Evolutionary conservation across 495 filamentous ascomycete species (phyloP), one percentile per base, ranked within the genome.

Genomic region (Eremomyces bilateralis): DNA sequence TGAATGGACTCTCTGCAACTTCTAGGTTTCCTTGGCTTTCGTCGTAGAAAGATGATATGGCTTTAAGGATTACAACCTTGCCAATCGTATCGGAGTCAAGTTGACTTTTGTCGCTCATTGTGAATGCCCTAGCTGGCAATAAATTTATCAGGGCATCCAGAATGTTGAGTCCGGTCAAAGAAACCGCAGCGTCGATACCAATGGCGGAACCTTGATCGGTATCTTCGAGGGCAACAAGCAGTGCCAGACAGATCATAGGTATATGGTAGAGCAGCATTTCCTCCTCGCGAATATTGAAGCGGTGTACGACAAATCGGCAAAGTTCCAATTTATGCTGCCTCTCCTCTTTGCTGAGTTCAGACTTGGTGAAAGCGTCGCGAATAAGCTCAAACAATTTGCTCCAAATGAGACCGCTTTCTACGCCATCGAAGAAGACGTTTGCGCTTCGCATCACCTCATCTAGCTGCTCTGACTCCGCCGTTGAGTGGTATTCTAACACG

Each of bases 271-370:
- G 59, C 21, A 91, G 51, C 88, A 99, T 95, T 48, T 99, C 88
- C 50, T 95, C 85, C 52, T 95, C 88, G 33, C 73, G 70, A 21
- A 95, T 65, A 55, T 94, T 95, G 64, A 95, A 99, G 38, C 81
- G 71, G 3, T 66, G 58, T 39, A 94, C 57, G 27, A 92, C 72
- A 49, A 95, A 99, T 28, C 64, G 66, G 33, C 82, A 73, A 19
- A 92, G 62, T 15, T 68, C 63, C 34, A 97, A 59, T 33, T 67
- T 72, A 12, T 67, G 63, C 27, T 55, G 51, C 21, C 60, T 59
- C 21, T 69, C 62, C 0, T 49, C 40, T 4, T 27, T 42, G 15
- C 61, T 55, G 3, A 52, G 53, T 4, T 59, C 45, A 15, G 39
- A 30, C 1, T 15, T 1, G 18, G 62, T 55, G 32, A 85, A 54